phyloP scores from a whole-genome alignment of 495 filamentous ascomycete genomes.

The Haplographium delicatum region DNA sequence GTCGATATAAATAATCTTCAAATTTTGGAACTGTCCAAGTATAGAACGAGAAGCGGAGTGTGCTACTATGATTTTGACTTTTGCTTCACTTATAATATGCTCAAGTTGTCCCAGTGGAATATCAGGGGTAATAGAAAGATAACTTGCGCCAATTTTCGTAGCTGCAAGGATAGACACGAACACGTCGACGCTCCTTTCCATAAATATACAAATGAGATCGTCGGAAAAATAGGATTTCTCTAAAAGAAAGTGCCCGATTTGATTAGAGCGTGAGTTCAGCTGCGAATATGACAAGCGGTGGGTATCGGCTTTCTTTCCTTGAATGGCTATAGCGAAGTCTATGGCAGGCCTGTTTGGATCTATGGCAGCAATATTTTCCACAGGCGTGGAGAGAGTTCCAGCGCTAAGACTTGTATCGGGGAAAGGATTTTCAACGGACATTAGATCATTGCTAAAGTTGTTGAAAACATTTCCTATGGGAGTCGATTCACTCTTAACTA shows the following conservation, averaged over 20 bases:
- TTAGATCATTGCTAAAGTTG: conserved; percentile 31
- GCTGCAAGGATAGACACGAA: conserved; percentile 69
- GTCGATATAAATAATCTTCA: conserved; percentile 21
- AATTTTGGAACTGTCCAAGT: conserved; percentile 2
- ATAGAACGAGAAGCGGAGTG: conserved; percentile 10
- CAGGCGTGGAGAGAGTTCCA: conserved; percentile 39
- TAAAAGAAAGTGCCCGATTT: conserved; percentile 54
- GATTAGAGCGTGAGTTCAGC: conserved; percentile 57
- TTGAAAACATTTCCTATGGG: conserved; percentile 24
- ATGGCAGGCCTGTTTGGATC: conserved; percentile 52
- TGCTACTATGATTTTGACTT: conserved; percentile 33
- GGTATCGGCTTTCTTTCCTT: conserved; percentile 23
- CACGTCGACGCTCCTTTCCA: conserved; percentile 63
- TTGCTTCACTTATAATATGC: conserved; percentile 48
- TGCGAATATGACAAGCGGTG: conserved; percentile 53
- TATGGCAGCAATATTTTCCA: conserved; percentile 46
- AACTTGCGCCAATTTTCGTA: conserved; percentile 66
- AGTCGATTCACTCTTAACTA: conserved; percentile 37
- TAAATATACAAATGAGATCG: conserved; percentile 58
- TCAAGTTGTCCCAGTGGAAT: conserved; percentile 51
- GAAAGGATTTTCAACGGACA: conserved; percentile 52
- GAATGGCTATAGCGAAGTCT: conserved; percentile 48
- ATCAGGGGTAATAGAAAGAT: conserved; percentile 64
- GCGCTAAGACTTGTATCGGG: conserved; percentile 23
- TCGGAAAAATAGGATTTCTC: conserved; percentile 38